Percentiles rank a stretch among this genome's conserved stretches.
phyloP scores from a whole-genome alignment of 2,329 filamentous ascomycete species.

The Aspergillus jensenii region DNA sequence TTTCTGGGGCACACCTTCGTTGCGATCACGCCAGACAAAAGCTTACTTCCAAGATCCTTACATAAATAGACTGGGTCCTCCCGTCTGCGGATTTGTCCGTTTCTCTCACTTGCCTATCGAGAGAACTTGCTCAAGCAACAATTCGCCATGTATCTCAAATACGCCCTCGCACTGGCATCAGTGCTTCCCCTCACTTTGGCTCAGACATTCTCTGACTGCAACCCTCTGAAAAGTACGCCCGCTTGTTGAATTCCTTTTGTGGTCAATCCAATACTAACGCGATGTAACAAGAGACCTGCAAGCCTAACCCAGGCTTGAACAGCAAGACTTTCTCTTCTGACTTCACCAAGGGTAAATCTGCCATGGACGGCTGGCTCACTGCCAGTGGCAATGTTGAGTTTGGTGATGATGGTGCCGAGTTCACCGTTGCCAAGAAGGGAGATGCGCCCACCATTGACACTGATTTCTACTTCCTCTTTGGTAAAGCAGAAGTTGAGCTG shows the following conservation, averaged over 20 bases:
- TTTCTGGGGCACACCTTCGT: conserved; percentile 6
- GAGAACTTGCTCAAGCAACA: not conserved
- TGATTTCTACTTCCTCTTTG: conserved; percentile 98
- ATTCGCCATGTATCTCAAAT: conserved; percentile 33
- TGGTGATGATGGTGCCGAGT: conserved; percentile 69
- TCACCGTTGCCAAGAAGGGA: conserved; percentile 73
- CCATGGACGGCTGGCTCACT: conserved; percentile 62
- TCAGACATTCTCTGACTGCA: conserved; percentile 75
- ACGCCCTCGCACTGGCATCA: conserved; percentile 30
- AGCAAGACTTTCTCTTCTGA: conserved; percentile 30
- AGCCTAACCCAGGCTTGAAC: conserved; percentile 69
- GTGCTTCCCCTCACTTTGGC: conserved; percentile 46
- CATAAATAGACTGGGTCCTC: conserved; percentile 8
- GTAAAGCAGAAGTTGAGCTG: conserved; percentile 79
- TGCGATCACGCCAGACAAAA: conserved; percentile 4
- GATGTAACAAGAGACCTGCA: conserved; percentile 53
- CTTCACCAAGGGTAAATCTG: conserved; percentile 52
- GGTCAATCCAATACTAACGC: conserved; percentile 6
- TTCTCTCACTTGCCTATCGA: not conserved
- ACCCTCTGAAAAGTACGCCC: conserved; percentile 53
- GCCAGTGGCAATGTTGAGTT: conserved; percentile 67
- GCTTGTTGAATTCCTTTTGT: not conserved
- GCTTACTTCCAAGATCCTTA: conserved; percentile 7
- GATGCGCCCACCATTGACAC: conserved; percentile 84
- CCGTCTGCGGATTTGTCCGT: not conserved